Evolutionary conservation across 371 early-diverging fungal species (phyloP).

Genomic region (Apophysomyces elegans): DNA sequence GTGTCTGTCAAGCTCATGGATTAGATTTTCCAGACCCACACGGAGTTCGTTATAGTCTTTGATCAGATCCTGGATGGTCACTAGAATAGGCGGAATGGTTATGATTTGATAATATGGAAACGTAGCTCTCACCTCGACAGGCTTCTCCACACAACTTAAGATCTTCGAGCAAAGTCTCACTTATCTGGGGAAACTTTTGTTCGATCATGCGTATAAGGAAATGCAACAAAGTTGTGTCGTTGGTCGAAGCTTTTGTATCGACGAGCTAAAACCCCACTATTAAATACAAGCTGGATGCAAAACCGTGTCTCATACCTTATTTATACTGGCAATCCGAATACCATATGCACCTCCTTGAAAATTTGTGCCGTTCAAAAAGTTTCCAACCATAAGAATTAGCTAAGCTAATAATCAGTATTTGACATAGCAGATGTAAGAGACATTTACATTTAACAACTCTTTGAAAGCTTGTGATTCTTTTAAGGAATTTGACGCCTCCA

Average conservation of each 20-base stretch:
- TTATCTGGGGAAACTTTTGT: constrained; percentile 64
- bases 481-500: constrained; percentile 60
- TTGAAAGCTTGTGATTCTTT: constrained; percentile 56
- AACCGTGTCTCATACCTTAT: constrained; percentile 56
- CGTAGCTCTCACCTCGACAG: constrained; percentile 67
- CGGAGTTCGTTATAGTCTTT: constrained; percentile 62
- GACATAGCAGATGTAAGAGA: not conserved
- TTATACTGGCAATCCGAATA: constrained; percentile 86
- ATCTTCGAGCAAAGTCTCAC: constrained; percentile 64
- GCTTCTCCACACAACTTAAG: constrained; percentile 75
- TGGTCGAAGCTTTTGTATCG: constrained; percentile 79
- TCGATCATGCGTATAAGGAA: constrained; percentile 77
- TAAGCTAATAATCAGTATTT: constrained; percentile 34
- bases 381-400: constrained; percentile 87
- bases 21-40: constrained; percentile 58
- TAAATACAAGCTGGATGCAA: not conserved
- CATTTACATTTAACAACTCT: constrained; percentile 56
- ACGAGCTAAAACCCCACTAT: constrained; percentile 52
- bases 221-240: constrained; percentile 77
- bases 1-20: constrained; percentile 51
- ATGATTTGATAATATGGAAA: not conserved
- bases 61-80: constrained; percentile 59
- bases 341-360: constrained; percentile 93
- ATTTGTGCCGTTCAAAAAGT: constrained; percentile 89
- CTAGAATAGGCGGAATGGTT: constrained; percentile 29